Evolutionary conservation across 2,329 filamentous ascomycete genomes (phyloP), one percentile per base, ranked within the genome.

Genomic region (Diplodia sapinea): DNA sequence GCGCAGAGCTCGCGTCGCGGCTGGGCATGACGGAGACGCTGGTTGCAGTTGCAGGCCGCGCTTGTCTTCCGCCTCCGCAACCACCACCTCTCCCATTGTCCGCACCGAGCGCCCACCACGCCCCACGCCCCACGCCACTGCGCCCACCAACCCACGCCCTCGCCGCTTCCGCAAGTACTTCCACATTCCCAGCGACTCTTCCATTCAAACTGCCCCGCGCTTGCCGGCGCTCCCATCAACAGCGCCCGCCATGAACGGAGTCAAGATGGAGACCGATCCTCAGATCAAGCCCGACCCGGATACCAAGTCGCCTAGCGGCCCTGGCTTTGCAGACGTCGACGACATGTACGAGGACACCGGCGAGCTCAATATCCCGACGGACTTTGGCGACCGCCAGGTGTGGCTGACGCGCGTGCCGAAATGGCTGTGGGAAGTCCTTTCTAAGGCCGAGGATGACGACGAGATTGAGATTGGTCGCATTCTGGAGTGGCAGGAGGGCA

Each of bases 311-410:
- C 73, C 73, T 15, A 70, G 70, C 20, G 71, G 71, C 51, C 71
- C 73, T 55, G 74, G 75, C 55, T 77, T 76, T 70, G 75, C 78
- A 73, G 79, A 79, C 68, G 70, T 73, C 40, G 79, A 80, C 54
- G 79, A 80, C 57, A 78, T 79, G 68, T 80, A 79, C 71, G 80
- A 82, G 67, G 80, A 82, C 63, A 80, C 78, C 4, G 80, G 80
- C 67, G 80, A 81, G 71, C 78, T 81, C 68, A 72, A 72, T 26
- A 73, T 80, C 51, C 78, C 77, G 8, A 67, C 70, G 13, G 70
- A 75, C 65, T 49, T 66, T 51, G 61, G 61, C 9, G 26, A 51
- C 5, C 64, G 38, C n/a, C 71, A 72, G 31, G 72, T 79, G 52
- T 80, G 76, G 77, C 69, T 79, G 55, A 74, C 78, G 70, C 77